phyloP scores from a whole-genome alignment of 768 basidiomycete species.

The Leccinum disarticulatum region DNA sequence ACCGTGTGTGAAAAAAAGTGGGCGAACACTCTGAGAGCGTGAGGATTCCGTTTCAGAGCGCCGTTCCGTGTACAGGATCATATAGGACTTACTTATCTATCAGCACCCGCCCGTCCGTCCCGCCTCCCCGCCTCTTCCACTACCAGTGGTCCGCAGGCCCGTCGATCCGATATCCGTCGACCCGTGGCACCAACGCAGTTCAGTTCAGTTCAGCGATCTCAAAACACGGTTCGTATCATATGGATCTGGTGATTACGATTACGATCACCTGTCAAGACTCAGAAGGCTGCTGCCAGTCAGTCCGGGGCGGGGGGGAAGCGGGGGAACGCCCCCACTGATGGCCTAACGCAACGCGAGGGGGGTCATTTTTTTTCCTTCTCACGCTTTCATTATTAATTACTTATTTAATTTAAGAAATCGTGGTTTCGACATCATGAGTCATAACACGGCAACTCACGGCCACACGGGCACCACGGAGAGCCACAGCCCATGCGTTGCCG shows the following conservation, averaged over 20 bases:
- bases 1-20: background rate
- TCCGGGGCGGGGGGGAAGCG: background rate
- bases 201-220: background rate
- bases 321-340: too few relatives aligned
- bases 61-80: background rate
- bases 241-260: background rate
- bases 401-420: background rate
- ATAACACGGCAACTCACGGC: background rate
- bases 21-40: background rate
- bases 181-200: background rate
- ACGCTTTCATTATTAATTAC: background rate
- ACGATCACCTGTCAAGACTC: background rate
- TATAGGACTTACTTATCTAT: background rate
- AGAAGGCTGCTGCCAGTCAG: background rate
- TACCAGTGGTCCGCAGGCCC: background rate
- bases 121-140: background rate
- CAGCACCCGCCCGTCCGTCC: background rate
- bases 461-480: background rate
- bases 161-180: background rate
- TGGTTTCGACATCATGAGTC: background rate
- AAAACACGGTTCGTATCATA: background rate
- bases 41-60: background rate
- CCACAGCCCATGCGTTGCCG: background rate
- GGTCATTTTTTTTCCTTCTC: background rate
- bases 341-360: background rate